phyloP scores from a whole-genome alignment of 1,284 basidiomycete genomes.

The Amylostereum chailletii region DNA sequence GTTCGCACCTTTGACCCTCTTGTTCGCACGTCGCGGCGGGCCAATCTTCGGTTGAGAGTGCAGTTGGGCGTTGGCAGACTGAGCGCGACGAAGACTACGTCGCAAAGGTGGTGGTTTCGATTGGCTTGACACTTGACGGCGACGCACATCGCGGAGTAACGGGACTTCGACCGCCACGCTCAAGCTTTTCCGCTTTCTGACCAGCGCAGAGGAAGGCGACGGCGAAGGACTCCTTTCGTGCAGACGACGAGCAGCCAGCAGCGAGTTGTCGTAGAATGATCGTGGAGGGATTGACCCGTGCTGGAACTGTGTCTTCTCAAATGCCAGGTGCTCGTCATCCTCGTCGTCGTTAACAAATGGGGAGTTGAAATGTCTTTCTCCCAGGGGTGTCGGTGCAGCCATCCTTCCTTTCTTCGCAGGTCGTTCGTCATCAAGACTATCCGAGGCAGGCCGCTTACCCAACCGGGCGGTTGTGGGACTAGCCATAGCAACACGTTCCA shows the following conservation, averaged over 20 bases:
- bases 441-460: slow-evolving; percentile 30
- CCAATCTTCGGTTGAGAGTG: slow-evolving; percentile 4
- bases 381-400: slow-evolving; percentile 14
- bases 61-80: not conserved
- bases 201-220: too few relatives aligned
- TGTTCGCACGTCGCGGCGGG: not conserved
- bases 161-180: slow-evolving; percentile 28
- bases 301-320: too few relatives aligned
- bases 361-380: slow-evolving; percentile 1
- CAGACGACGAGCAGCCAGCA: too few relatives aligned
- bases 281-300: too few relatives aligned
- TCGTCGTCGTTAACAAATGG: slow-evolving; percentile 14
- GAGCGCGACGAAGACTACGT: slow-evolving; percentile 5
- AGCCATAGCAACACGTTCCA: slow-evolving; percentile 25
- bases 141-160: slow-evolving; percentile 22
- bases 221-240: too few relatives aligned
- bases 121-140: slow-evolving; percentile 13
- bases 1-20: slow-evolving; percentile 7
- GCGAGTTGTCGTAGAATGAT: too few relatives aligned
- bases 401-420: slow-evolving; percentile 23
- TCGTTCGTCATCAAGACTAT: slow-evolving; percentile 21
- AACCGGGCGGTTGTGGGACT: slow-evolving; percentile 22
- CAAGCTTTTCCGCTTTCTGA: too few relatives aligned
- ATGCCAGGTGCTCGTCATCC: slow-evolving; percentile 16
- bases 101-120: slow-evolving; percentile 6